Conservation (phyloP, 2,329 filamentous ascomycete genomes). For the Fusarium goolgardi region DNA sequence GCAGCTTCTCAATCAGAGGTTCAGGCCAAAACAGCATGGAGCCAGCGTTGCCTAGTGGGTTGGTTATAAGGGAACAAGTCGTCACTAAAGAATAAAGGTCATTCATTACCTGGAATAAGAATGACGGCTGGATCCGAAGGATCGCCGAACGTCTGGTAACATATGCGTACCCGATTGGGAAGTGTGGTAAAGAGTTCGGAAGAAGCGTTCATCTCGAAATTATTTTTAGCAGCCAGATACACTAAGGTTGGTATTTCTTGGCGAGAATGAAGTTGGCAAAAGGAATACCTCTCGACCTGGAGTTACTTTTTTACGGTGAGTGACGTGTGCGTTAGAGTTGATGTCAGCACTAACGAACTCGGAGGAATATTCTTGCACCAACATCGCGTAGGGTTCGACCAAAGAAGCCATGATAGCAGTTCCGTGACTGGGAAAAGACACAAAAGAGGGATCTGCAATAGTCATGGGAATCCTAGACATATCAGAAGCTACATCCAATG, state of each 20-base stretch:
- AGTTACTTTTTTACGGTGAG: background rate
- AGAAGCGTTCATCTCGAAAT: conserved; percentile 24
- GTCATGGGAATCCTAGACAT: background rate
- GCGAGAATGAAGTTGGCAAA: background rate
- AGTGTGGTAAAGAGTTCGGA: conserved; percentile 45
- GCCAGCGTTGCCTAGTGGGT: conserved; percentile 23
- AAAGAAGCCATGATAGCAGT: background rate
- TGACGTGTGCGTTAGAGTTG: background rate
- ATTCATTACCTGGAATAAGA: conserved; percentile 21
- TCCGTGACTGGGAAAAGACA: background rate
- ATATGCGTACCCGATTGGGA: conserved; percentile 45
- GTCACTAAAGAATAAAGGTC: background rate
- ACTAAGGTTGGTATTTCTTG: background rate
- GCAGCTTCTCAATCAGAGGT: conserved; percentile 38
- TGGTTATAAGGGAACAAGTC: background rate
- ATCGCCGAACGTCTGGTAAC: conserved; percentile 47
- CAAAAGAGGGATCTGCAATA: too few relatives aligned
- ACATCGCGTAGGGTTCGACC: background rate
- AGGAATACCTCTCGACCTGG: background rate
- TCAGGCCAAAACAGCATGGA: conserved; percentile 46
- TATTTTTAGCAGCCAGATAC: background rate
- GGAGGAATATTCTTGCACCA: background rate
- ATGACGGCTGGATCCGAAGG: conserved; percentile 44
- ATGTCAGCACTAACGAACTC: conserved; percentile 13
- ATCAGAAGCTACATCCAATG: background rate